Base-by-base conservation (phyloP, 2,329 filamentous ascomycete genomes). In the Chrysoporthe puriensis region DNA sequence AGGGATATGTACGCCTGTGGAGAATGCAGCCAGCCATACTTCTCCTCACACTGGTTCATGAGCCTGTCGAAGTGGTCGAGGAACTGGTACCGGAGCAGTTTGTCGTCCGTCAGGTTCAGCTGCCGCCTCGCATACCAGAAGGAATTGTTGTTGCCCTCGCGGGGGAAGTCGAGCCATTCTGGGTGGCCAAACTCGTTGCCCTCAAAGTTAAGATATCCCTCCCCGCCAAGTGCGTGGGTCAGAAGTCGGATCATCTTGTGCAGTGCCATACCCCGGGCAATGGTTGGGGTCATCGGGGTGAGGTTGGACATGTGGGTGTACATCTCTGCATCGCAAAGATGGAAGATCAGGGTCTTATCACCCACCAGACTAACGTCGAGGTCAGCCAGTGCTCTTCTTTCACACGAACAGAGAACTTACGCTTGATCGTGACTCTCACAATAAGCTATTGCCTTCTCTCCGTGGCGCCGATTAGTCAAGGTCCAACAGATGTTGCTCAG, bases 131-230 rank as follows among this genome's bases (percentile, higher is more conserved):
- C 94, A 76, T 97, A 97, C 89, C 93, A 95, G 84, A 94, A 97
- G 58, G 92, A 96, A 80, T 97, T 97, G 75, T 90, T 82, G 81
- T 97, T 97, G 68, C 96, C 96, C 75, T 90, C 93, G 63, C 96
- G 92, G 4, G 96, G 96, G 80, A 99, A 99, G 79, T 99, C 96
- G 50, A 99, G 91, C 96, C 96, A 99, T 80, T 99, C 96, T 0
- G 96, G 96, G 77, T 99, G 96, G 0, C 96, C 96, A 76, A 99
- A 99, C 79, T 99, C 96, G 79, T 99, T 99, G 70, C 96, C 96
- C 81, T 97, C 94, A 74, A 99, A 99, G 82, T 98, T 99, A 64
- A 99, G 91, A 76, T 97, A 99, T 50, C 95, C 96, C 80, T 99
- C 96, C 66, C 96, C 96, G 68, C 96, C 96, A 18, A 99, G 87